Percentiles rank a stretch among this genome's conserved stretches.
Conservation (phyloP, 495 filamentous ascomycete genomes). For the Xylaria longipes region DNA sequence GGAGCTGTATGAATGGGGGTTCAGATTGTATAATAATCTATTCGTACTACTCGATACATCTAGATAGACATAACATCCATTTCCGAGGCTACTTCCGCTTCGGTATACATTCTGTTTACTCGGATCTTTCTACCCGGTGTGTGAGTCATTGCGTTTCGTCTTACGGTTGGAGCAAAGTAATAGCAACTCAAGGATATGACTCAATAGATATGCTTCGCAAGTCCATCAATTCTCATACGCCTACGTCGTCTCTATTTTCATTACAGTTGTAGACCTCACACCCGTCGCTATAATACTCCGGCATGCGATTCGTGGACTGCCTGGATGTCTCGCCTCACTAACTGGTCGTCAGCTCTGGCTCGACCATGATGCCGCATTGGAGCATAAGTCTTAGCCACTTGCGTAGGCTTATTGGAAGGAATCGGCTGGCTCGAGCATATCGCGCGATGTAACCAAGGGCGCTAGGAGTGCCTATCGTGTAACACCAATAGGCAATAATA, state of each 20-base stretch:
- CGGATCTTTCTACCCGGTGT: not conserved
- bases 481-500: not conserved
- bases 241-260: not conserved
- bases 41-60: not conserved
- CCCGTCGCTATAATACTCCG: not conserved
- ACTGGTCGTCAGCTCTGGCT: not conserved
- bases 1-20: not conserved
- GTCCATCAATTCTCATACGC: not conserved
- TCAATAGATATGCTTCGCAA: not conserved
- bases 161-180: not conserved
- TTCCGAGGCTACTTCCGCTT: not conserved
- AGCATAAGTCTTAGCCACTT: not conserved
- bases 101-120: not conserved
- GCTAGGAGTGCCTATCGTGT: not conserved
- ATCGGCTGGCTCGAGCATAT: not conserved
- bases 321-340: not conserved
- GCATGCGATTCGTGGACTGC: not conserved
- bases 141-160: conserved; percentile 10
- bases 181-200: not conserved
- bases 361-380: not conserved
- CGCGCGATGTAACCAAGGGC: not conserved
- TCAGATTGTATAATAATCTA: not conserved
- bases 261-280: not conserved
- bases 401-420: not conserved
- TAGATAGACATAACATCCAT: not conserved